Evolutionary conservation across 2,329 filamentous ascomycete genomes (phyloP), one percentile per base, ranked within the genome.

Genomic region (Colletotrichum trifolii): DNA sequence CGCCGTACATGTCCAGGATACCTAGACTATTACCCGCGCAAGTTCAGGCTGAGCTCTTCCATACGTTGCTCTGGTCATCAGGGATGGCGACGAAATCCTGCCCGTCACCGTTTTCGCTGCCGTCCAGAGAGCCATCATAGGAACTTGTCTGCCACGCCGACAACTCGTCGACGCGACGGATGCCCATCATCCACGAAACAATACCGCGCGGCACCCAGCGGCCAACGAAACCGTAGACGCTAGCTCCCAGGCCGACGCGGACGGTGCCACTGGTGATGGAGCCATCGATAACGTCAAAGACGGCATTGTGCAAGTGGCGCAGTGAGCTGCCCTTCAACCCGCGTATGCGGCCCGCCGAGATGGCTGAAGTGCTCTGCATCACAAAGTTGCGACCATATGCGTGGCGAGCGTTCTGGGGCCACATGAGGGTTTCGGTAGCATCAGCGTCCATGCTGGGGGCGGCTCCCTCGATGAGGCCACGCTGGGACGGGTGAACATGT

Each of bases 101-200:
- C 17, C 75, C 76, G 65, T 80, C 67, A 64, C 73, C 72, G 54
- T 74, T 74, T 13, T 78, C 78, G 54, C 76, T 79, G 17, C 76
- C 76, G 11, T 76, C 75, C 15, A 69, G 69, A 33, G 77, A 74
- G 8, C 68, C 65, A 47, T 77, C 77, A 49, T 75, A 76, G 6
- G 77, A 78, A 69, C 75, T 79, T 13, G 79, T 78, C 73, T 86
- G 84, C 84, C 84, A 87, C 2, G 81, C 75, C 53, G 82, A 82
- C 50, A 88, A 77, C 74, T 87, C 82, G 58, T 87, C 83, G 13
- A 90, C 87, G 61, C 81, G 81, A 66, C 89, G 83, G 63, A 94
- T 86, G 10, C 94, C 94, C 87, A 98, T 91, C 91, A 98, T 97
- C 91, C 93, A 96, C 2, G 89, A 89, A n/a, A 98, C 91, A 13